A percentile compares a stretch with the other conserved stretches of the same genome.
phyloP scores from a whole-genome alignment of 495 filamentous ascomycete genomes.

The Massariosphaeria phaeospora region DNA sequence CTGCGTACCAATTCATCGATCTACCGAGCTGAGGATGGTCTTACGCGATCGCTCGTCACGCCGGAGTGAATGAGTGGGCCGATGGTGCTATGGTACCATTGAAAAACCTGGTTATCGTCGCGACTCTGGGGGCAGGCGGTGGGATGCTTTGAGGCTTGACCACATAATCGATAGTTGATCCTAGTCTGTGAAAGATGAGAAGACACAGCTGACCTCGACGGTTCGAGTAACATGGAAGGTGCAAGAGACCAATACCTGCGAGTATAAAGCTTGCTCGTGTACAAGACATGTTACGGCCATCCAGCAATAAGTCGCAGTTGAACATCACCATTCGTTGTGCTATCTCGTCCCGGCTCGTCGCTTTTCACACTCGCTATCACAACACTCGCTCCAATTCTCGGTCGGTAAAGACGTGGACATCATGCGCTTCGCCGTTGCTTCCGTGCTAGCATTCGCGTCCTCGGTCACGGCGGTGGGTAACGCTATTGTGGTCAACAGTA shows the following conservation, averaged over 20 bases:
- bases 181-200: background rate
- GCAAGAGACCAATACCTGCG: background rate
- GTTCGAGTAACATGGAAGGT: background rate
- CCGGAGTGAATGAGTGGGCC: background rate
- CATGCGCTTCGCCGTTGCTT: slow-evolving; percentile 22
- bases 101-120: background rate
- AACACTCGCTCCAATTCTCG: background rate
- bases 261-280: background rate
- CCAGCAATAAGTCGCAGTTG: no score
- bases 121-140: background rate
- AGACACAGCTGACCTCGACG: background rate
- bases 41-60: background rate
- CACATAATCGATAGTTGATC: background rate
- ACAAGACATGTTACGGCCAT: background rate
- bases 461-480: slow-evolving; percentile 44
- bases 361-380: background rate
- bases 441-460: slow-evolving; percentile 6
- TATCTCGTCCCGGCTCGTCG: background rate
- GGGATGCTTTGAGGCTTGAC: background rate
- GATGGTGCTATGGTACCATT: background rate
- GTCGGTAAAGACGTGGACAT: background rate
- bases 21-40: background rate
- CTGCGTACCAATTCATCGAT: background rate
- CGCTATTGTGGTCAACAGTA: slow-evolving; percentile 52
- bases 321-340: no score